phyloP scores from a whole-genome alignment of 164 flowering plant genomes.

The Magnolia officinalis region DNA sequence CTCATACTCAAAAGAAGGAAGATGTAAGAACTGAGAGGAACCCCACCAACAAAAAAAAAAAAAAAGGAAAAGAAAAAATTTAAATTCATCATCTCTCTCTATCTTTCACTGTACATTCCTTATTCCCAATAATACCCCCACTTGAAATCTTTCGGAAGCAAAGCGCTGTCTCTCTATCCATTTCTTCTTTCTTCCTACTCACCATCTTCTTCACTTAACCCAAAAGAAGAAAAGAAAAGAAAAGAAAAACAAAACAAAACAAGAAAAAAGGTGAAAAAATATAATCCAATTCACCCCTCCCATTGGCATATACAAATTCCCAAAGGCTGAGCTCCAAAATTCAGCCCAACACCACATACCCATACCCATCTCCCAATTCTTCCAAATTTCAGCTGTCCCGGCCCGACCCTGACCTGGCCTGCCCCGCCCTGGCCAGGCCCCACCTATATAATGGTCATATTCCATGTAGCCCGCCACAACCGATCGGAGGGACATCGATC shows the following conservation, averaged over 20 bases:
- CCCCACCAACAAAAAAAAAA: neutral
- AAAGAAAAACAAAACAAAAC: neutral
- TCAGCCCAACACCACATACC: conserved; percentile 8
- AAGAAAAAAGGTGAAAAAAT: conserved; percentile 3
- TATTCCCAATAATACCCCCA: conserved; percentile 9
- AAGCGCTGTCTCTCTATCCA: neutral
- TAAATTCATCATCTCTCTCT: conserved; percentile 7
- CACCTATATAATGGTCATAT: neutral
- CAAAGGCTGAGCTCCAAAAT: conserved; percentile 16
- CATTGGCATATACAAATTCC: conserved; percentile 10
- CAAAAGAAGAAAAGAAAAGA: neutral
- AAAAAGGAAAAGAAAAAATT: neutral
- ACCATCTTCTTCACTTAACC: neutral
- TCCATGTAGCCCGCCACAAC: neutral
- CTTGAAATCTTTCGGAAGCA: conserved; percentile 9
- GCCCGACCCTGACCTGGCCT: neutral
- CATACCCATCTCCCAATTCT: neutral
- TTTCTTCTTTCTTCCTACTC: neutral
- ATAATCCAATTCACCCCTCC: conserved; percentile 9
- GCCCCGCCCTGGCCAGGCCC: neutral
- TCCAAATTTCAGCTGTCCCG: neutral
- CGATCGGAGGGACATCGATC: neutral
- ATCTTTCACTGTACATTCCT: conserved; percentile 15
- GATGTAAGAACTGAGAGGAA: neutral
- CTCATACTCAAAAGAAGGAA: neutral